Base-by-base conservation (phyloP, 805 yeast species). In the Wickerhamomyces chambardii region DNA sequence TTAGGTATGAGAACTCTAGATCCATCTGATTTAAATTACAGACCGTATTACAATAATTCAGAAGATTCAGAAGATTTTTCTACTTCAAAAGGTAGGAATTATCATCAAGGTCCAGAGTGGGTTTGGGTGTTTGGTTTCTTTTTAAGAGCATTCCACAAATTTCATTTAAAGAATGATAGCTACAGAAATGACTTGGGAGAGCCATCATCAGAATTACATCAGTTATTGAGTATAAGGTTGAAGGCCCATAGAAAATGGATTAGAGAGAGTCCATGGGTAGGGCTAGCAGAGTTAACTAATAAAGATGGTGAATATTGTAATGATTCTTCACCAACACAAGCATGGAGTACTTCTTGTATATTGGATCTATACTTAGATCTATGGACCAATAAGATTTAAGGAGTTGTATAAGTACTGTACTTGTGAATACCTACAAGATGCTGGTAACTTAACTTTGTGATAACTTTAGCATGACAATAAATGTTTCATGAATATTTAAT, bases 61-160 rank as follows among this genome's bases (percentile, higher is more conserved):
- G 81, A 73, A 29, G 97, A 90, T 50, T 75, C 73, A 35, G 75
- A 70, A 5, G 95, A 90, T 56, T 92, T 87, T 68, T 86, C 94
- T 1, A 87, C 97, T 0, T 70, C 97, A 2, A 86, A 87, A 59
- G 98, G 98, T 22, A 73, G 97, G 49, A 92, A 92, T 60, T 90
- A 90, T 56, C 98, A 90, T 58, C 97, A 90, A 61, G 98, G 98
- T 2, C 98, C 98, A 3, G 98, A 92, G 55, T 90, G 98, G 98
- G 83, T 84, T 25, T 90, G 97, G 97, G 73, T 78, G 39, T 68
- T 70, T 18, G 98, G 98, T 3, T 87, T 76, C 56, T 90, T 86
- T 53, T 59, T 92, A 45, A 72, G 97, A 43, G 95, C 97, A 0
- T 77, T 67, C 48, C 62, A 73, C 28, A 55, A 61, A 31, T 75